Evolutionary conservation across 352 stramenopile genomes (phyloP).

Genomic region (Pythium vanterpoolii): DNA sequence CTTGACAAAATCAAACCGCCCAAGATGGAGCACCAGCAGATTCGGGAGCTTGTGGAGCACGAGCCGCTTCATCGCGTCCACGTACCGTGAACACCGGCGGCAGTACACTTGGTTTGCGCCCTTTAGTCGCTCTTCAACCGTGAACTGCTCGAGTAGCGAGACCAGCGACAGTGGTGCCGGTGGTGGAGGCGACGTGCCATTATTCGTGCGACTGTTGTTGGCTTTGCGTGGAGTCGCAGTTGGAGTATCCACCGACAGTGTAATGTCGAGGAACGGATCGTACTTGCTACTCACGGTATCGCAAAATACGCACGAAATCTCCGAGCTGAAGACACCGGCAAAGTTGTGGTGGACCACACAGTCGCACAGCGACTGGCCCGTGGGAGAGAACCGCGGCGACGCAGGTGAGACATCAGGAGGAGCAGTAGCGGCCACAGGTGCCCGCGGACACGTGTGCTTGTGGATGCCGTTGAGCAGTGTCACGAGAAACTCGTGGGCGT

Average conservation of each 20-base stretch:
- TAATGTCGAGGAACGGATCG: constrained; percentile 73
- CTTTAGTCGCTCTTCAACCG: constrained; percentile 49
- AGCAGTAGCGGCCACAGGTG: background rate
- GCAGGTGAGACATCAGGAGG: no score
- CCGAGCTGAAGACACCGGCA: constrained; percentile 53
- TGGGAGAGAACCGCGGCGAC: constrained; percentile 60
- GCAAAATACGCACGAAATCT: constrained; percentile 58
- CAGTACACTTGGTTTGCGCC: constrained; percentile 68
- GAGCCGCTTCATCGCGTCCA: constrained; percentile 58
- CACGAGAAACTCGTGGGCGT: constrained; percentile 75
- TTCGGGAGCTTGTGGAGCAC: constrained; percentile 60
- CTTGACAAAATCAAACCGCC: constrained; percentile 66
- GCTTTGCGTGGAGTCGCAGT: constrained; percentile 9
- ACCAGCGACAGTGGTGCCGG: constrained; percentile 26
- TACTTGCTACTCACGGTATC: constrained; percentile 50
- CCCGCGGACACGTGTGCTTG: constrained; percentile 46
- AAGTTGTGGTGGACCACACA: constrained; percentile 75
- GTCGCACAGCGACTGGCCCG: constrained; percentile 57
- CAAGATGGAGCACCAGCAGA: constrained; percentile 73
- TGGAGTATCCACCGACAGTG: constrained; percentile 45
- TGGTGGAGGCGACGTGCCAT: background rate
- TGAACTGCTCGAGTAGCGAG: constrained; percentile 45
- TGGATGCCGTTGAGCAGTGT: constrained; percentile 60
- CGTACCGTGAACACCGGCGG: constrained; percentile 46
- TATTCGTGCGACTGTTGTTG: background rate